phyloP scores from a whole-genome alignment of 169 alveolate genomes.

The Cryptosporidium ryanae region DNA sequence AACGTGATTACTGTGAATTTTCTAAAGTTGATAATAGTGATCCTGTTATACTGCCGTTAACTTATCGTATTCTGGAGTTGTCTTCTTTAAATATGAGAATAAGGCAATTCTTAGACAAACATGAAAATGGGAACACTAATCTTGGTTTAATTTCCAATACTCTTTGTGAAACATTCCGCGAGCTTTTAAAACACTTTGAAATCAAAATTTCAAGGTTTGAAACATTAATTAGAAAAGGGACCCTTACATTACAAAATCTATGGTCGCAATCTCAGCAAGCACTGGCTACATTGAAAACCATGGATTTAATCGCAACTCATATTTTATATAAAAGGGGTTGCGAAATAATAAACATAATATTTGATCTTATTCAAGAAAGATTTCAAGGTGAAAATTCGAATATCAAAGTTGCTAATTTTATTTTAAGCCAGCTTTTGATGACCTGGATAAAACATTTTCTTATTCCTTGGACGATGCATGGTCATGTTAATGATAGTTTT shows the following conservation, averaged over 20 bases:
- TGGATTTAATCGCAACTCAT: conserved; percentile 45
- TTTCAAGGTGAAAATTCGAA: conserved; percentile 10
- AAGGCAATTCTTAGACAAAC: conserved; percentile 26
- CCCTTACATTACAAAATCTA: conserved; percentile 30
- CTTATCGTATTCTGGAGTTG: conserved; percentile 25
- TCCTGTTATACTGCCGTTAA: conserved; percentile 42
- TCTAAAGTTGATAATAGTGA: conserved; percentile 4
- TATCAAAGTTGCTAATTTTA: conserved; percentile 18
- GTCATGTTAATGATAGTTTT: conserved; percentile 12
- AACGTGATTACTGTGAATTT: not conserved
- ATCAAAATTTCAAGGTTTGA: conserved; percentile 26
- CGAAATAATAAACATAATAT: conserved; percentile 26
- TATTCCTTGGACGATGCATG: conserved; percentile 38
- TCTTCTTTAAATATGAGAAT: conserved; percentile 50
- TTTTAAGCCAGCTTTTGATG: conserved; percentile 14
- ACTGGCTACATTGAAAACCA: conserved; percentile 22
- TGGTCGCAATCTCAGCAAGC: conserved; percentile 63
- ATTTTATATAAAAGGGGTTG: conserved; percentile 22
- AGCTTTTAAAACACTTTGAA: conserved; percentile 50
- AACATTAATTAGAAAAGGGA: conserved; percentile 42
- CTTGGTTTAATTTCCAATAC: conserved; percentile 48
- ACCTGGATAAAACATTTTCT: conserved; percentile 45
- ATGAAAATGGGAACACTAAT: conserved; percentile 3
- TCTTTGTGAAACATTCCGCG: conserved; percentile 44
- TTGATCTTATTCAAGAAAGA: conserved; percentile 4